Percentiles rank a stretch among this genome's conserved stretches.
These are phyloP conservation scores for Edaphochlamys debaryana DNA, from an alignment of 139 green algal genomes.

Conservation along the genomic window DNA sequence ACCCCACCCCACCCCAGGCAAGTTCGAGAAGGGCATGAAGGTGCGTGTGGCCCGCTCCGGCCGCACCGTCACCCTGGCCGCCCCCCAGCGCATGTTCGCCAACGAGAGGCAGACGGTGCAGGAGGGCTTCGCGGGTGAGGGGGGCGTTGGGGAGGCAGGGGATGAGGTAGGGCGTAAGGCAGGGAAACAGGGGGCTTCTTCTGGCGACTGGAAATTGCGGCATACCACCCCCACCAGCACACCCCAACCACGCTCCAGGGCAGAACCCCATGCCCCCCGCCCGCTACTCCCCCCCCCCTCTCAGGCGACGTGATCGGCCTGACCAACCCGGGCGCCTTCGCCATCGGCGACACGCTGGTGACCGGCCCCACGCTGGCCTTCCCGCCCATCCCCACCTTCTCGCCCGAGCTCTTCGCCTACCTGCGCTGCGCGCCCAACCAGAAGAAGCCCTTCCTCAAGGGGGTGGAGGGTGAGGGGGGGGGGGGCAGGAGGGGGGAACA, in stretches of 20 bases:
- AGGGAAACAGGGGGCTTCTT: too few relatives aligned
- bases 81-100: constrained; percentile 84
- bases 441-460: constrained; percentile 83
- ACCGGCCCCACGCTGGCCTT: constrained; percentile 60
- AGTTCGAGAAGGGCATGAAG: constrained; percentile 85
- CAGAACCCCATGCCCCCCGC: too few relatives aligned
- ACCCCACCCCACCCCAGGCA: constrained; percentile 31
- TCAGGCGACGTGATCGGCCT: constrained; percentile 78
- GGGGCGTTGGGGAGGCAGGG: neutral
- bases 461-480: constrained; percentile 62
- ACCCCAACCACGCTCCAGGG: too few relatives aligned
- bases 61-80: constrained; percentile 70
- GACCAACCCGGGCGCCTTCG: constrained; percentile 83
- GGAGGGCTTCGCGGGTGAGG: constrained; percentile 67
- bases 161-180: neutral
- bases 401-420: constrained; percentile 81
- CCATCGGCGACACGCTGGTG: constrained; percentile 58
- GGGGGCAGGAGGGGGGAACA: neutral
- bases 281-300: neutral
- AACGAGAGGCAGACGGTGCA: constrained; percentile 68
- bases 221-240: too few relatives aligned
- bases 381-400: constrained; percentile 84
- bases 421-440: constrained; percentile 76
- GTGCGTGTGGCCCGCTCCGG: constrained; percentile 72
- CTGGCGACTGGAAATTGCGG: too few relatives aligned